Percentiles rank a stretch among this genome's conserved stretches.
Evolutionary conservation across 2,329 filamentous ascomycete species (phyloP).

Genomic region (Pseudocercospora fijiensis): DNA sequence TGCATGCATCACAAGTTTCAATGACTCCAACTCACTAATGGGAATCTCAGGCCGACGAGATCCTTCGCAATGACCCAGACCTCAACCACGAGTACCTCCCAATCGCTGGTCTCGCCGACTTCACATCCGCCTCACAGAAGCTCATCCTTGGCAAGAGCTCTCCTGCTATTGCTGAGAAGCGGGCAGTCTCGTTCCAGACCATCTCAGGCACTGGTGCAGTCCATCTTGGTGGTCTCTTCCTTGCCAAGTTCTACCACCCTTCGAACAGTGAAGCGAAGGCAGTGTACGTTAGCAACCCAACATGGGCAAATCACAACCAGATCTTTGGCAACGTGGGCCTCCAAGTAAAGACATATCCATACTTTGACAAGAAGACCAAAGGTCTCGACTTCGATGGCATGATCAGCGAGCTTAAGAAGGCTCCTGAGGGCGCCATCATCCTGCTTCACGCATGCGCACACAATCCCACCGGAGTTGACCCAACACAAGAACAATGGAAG

Average conservation of each 20-base stretch:
- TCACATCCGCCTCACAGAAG: constrained; percentile 87
- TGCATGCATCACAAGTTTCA: neutral
- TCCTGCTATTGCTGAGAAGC: constrained; percentile 79
- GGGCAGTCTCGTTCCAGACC: constrained; percentile 80
- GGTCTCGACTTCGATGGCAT: constrained; percentile 92
- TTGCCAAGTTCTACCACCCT: constrained; percentile 79
- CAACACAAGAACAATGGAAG: constrained; percentile 90
- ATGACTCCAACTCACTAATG: constrained; percentile 8
- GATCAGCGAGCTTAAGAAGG: constrained; percentile 66
- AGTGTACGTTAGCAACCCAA: constrained; percentile 90
- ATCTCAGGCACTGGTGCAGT: constrained; percentile 96
- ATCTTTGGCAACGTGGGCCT: constrained; percentile 92
- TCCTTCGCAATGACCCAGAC: constrained; percentile 81
- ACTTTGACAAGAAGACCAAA: constrained; percentile 85
- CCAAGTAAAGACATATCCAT: constrained; percentile 79
- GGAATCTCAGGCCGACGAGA: constrained; percentile 73
- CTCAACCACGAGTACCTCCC: constrained; percentile 98
- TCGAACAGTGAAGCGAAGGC: constrained; percentile 60
- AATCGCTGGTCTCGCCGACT: constrained; percentile 81
- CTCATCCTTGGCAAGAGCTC: constrained; percentile 79
- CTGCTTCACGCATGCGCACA: constrained; percentile 94
- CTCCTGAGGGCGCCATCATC: constrained; percentile 78
- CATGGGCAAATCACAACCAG: constrained; percentile 98
- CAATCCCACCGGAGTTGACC: constrained; percentile 97
- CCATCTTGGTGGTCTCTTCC: constrained; percentile 90